Percentiles rank a stretch among this genome's conserved stretches.
Conservation (phyloP, 2,329 filamentous ascomycete genomes). For the Domatiomyces catenatus region DNA sequence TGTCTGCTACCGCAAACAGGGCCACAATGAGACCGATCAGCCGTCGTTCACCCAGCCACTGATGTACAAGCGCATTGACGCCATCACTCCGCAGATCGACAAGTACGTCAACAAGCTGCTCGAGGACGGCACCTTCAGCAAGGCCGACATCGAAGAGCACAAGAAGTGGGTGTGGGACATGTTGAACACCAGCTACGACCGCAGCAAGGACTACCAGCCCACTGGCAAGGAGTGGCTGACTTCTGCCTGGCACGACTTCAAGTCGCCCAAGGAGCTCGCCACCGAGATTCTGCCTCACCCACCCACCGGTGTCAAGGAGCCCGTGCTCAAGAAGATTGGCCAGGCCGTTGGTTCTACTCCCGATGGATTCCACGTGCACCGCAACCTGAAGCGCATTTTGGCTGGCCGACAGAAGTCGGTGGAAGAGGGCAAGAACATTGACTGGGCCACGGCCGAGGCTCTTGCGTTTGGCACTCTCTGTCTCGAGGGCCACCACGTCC, state of each 20-base stretch:
- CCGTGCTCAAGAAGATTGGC: constrained; percentile 66
- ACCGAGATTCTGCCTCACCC: constrained; percentile 87
- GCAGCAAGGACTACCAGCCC: constrained; percentile 94
- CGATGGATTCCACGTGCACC: constrained; percentile 77
- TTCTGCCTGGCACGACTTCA: constrained; percentile 98
- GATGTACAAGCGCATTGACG: constrained; percentile 96
- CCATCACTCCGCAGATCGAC: constrained; percentile 71
- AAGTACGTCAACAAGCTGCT: constrained; percentile 86
- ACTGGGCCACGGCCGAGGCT: constrained; percentile 94
- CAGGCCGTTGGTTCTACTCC: constrained; percentile 63
- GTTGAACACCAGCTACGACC: constrained; percentile 92
- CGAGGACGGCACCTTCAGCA: constrained; percentile 84
- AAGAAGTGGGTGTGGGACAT: constrained; percentile 99
- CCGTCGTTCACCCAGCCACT: constrained; percentile 98
- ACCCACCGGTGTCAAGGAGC: constrained; percentile 61
- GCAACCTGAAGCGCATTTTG: constrained; percentile 94
- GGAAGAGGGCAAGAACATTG: constrained; percentile 80
- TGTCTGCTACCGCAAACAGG: constrained; percentile 97
- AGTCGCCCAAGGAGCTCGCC: constrained; percentile 92
- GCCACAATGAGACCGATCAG: constrained; percentile 99
- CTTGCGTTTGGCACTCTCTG: constrained; percentile 86
- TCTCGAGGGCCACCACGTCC: constrained; percentile 87
- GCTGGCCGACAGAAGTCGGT: constrained; percentile 80
- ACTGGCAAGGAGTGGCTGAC: constrained; percentile 97
- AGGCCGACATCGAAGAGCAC: constrained; percentile 96